phyloP scores from a whole-genome alignment of 306 rosid genomes.

The Arachis hypogaea region DNA sequence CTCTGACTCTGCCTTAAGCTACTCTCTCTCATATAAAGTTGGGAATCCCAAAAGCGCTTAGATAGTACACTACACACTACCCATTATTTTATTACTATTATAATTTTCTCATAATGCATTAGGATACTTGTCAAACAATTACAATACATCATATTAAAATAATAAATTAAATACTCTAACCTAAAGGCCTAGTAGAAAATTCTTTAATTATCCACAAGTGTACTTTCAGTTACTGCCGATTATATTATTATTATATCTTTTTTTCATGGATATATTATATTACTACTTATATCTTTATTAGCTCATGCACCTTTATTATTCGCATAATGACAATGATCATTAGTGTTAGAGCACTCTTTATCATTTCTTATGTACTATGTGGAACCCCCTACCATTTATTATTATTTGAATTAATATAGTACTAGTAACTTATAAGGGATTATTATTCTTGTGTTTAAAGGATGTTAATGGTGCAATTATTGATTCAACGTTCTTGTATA shows the following conservation, averaged over 20 bases:
- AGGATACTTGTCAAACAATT: neutral
- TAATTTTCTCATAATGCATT: neutral
- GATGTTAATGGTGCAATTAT: constrained; percentile 31
- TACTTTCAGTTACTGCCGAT: neutral
- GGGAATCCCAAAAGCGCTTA: constrained; percentile 54
- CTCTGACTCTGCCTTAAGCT: constrained; percentile 33
- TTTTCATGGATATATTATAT: no score
- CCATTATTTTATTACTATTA: neutral
- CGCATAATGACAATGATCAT: constrained; percentile 37
- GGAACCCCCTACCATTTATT: neutral
- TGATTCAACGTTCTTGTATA: constrained; percentile 11
- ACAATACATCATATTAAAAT: neutral
- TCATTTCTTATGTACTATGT: constrained; percentile 41
- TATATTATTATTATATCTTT: neutral
- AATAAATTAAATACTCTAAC: neutral
- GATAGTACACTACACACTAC: constrained; percentile 33
- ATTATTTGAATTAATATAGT: neutral
- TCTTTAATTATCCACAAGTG: neutral
- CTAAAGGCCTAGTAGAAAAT: neutral
- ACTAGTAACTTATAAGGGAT: constrained; percentile 10
- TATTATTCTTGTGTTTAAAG: constrained; percentile 33
- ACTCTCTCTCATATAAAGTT: constrained; percentile 52
- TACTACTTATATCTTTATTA: constrained; percentile 5
- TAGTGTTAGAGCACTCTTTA: constrained; percentile 28
- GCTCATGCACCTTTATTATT: neutral